Evolutionary conservation across 1,284 basidiomycete genomes (phyloP).

Genomic region (Ceratobasidium sp.): DNA sequence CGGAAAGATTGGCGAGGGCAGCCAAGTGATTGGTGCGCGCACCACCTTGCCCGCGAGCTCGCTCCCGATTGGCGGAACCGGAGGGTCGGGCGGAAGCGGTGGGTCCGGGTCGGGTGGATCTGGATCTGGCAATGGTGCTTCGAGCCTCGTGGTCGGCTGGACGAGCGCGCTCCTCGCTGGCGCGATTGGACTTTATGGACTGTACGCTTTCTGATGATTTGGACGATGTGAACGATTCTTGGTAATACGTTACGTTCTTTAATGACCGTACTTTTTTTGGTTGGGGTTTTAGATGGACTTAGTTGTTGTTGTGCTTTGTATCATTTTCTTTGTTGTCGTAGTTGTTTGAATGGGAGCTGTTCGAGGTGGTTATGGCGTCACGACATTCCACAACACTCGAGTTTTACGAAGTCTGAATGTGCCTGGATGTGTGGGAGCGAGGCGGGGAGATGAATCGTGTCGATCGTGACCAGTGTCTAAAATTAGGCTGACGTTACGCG

Average conservation of each 20-base stretch:
- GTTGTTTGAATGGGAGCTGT: no score
- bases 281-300: not conserved
- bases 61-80: conserved; percentile 2
- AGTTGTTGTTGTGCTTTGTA: no score
- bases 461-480: no score
- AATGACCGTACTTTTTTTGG: not conserved
- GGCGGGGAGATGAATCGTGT: no score
- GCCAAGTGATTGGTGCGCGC: conserved; percentile 2
- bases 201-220: conserved; percentile 4
- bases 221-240: not conserved
- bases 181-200: not conserved
- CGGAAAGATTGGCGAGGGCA: conserved; percentile 65
- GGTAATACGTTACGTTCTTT: not conserved
- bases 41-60: conserved; percentile 14
- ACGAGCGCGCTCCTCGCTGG: not conserved
- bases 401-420: no score
- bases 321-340: no score
- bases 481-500: no score
- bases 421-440: no score
- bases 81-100: not conserved
- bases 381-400: no score
- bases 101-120: not conserved
- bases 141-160: not conserved
- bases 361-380: no score
- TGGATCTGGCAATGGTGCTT: not conserved